Percentiles rank a stretch among this genome's conserved stretches.
phyloP scores from a whole-genome alignment of 2,329 filamentous ascomycete species.

The Ceratocystis cubensis region DNA sequence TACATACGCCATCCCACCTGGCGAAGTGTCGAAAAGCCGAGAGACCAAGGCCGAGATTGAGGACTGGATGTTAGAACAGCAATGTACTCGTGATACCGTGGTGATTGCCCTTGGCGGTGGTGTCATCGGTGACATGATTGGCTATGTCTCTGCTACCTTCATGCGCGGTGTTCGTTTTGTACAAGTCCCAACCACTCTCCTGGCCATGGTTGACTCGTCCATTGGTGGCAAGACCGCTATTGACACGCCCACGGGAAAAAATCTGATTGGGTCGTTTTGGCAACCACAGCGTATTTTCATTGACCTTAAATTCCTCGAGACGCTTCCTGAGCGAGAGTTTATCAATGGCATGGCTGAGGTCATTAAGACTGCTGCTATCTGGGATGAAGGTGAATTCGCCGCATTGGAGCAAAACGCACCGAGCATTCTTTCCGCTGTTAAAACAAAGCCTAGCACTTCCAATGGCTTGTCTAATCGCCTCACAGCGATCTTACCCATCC shows the following conservation, averaged over 20 bases:
- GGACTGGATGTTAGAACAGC: slow-evolving; percentile 87
- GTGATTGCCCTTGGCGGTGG: slow-evolving; percentile 90
- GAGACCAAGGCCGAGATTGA: slow-evolving; percentile 92
- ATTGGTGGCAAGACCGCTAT: slow-evolving; percentile 98
- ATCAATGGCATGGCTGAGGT: slow-evolving; percentile 99
- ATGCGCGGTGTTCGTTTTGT: slow-evolving; percentile 96
- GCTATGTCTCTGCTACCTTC: slow-evolving; percentile 93
- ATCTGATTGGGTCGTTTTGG: slow-evolving; percentile 92
- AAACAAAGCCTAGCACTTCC: slow-evolving; percentile 32
- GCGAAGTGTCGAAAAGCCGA: slow-evolving; percentile 85
- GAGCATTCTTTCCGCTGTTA: slow-evolving; percentile 44
- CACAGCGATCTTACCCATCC: slow-evolving; percentile 52
- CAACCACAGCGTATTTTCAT: slow-evolving; percentile 91
- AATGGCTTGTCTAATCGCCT: slow-evolving; percentile 39
- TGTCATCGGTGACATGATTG: slow-evolving; percentile 96
- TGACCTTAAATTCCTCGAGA: slow-evolving; percentile 82
- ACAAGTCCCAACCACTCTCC: slow-evolving; percentile 85
- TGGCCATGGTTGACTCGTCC: slow-evolving; percentile 96
- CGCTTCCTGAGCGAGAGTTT: slow-evolving; percentile 79
- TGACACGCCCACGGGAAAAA: slow-evolving; percentile 91
- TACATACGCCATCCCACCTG: slow-evolving; percentile 75
- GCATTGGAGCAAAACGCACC: slow-evolving; percentile 71
- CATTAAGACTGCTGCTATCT: slow-evolving; percentile 93
- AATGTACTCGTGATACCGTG: slow-evolving; percentile 90
- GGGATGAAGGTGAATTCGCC: slow-evolving; percentile 77